phyloP scores from a whole-genome alignment of 2,329 filamentous ascomycete genomes.

The Aureobasidium sp. region DNA sequence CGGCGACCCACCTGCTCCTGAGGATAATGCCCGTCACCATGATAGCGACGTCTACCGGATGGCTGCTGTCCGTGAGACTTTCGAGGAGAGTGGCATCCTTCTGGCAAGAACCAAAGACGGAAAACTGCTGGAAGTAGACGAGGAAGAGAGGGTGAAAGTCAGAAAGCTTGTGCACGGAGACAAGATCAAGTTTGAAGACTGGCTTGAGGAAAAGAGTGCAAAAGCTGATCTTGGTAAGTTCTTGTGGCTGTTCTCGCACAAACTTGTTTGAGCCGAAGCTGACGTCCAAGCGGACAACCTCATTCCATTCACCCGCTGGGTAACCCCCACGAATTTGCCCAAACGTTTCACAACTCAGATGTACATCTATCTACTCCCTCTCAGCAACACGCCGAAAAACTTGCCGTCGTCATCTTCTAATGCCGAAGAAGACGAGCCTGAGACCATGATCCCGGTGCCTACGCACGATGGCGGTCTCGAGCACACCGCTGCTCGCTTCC shows the following conservation, averaged over 20 bases:
- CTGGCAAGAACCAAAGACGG: slow-evolving; percentile 52
- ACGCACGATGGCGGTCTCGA: slow-evolving; percentile 62
- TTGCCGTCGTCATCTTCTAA: slow-evolving; percentile 22
- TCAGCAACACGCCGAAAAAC: slow-evolving; percentile 28
- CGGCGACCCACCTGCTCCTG: slow-evolving; percentile 46
- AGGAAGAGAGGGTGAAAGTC: slow-evolving; percentile 54
- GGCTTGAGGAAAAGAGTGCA: slow-evolving; percentile 51
- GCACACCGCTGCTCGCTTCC: slow-evolving; percentile 70
- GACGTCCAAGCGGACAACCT: slow-evolving; percentile 45
- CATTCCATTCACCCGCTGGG: slow-evolving; percentile 82
- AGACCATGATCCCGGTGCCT: slow-evolving; percentile 58
- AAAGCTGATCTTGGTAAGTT: slow-evolving; percentile 56
- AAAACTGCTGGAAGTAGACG: slow-evolving; percentile 52
- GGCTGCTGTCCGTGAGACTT: slow-evolving; percentile 81
- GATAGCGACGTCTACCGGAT: slow-evolving; percentile 70
- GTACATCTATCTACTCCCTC: slow-evolving; percentile 85
- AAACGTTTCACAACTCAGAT: slow-evolving; percentile 91
- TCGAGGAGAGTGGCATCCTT: slow-evolving; percentile 89
- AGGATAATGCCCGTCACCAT: slow-evolving; percentile 51
- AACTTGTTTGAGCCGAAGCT: not conserved
- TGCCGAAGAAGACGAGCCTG: slow-evolving; percentile 28
- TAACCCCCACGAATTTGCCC: slow-evolving; percentile 65
- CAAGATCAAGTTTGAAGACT: slow-evolving; percentile 57
- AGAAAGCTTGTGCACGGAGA: slow-evolving; percentile 61
- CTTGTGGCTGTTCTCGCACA: too few species aligned